These are phyloP conservation scores for Rosa chinensis DNA, from an alignment of 306 rosid genomes.

Conservation along the genomic window DNA sequence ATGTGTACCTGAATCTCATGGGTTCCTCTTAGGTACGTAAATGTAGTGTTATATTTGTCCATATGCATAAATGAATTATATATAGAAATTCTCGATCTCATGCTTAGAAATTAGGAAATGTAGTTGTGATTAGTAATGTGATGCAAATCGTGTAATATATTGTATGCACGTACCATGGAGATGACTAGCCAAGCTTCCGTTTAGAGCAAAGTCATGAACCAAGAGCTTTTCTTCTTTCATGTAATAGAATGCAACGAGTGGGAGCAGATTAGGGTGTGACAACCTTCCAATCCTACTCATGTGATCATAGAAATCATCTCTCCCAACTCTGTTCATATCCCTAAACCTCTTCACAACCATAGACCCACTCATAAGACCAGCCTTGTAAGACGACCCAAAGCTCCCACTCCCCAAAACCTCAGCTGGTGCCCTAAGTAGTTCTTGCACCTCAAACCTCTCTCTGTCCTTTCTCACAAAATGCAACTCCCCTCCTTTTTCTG, in stretches of 20 bases:
- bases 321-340: slow-evolving; percentile 60
- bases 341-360: slow-evolving; percentile 84
- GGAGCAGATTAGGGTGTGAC: slow-evolving; percentile 43
- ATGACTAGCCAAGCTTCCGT: slow-evolving; percentile 44
- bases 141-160: not conserved
- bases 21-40: too few species aligned
- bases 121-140: not conserved
- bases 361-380: slow-evolving; percentile 52
- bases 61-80: too few species aligned
- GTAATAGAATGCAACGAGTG: slow-evolving; percentile 41
- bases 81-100: too few species aligned
- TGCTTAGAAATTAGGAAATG: too few species aligned
- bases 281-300: slow-evolving; percentile 59
- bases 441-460: slow-evolving; percentile 56
- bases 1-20: too few species aligned
- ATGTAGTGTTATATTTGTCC: too few species aligned
- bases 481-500: slow-evolving; percentile 37
- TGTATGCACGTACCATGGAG: slow-evolving; percentile 35
- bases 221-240: slow-evolving; percentile 44
- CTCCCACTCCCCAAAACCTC: slow-evolving; percentile 82
- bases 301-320: slow-evolving; percentile 57
- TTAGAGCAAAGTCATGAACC: slow-evolving; percentile 39
- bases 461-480: slow-evolving; percentile 44
- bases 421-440: slow-evolving; percentile 71
- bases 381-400: slow-evolving; percentile 82